Base-by-base conservation (phyloP, 305 asterid genomes). In the Coffea humblotiana region DNA sequence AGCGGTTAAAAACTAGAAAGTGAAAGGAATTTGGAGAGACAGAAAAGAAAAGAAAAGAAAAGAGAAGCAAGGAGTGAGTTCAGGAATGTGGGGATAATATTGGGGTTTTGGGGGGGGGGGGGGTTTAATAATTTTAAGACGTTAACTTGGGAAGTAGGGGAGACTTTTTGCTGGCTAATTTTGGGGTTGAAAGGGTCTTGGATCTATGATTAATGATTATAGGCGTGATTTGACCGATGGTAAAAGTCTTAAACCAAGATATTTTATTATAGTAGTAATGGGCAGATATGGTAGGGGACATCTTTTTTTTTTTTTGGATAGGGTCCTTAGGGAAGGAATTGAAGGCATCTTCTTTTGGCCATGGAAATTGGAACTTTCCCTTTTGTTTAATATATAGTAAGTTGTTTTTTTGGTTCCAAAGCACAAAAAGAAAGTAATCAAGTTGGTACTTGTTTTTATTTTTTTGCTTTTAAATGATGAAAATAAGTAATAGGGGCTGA, bases 1-100 rank as follows among this genome's bases (percentile, higher is more conserved):
- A 25, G 63, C 90, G 37, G 79, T 72, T 47, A 16, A 63, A 49
- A 76, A n/a, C 72, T 47, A 16, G 72, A 49, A 76, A n/a, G 67
- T 32, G 61, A 48, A 47, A 6, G 4, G 2, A 23, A 40, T 18
- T 1, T 51, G 60, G 25, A 9, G 25, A 9, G 16, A 72, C 37
- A 60, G 51, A 15, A 45, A 60, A 32, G 51, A 23, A 4, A 54
- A 60, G 71, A n/a, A 52, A 79, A 72, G 43, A 40, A 5, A 61
- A 47, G 68, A 75, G 69, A 19, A 47, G 52, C 1, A 32, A 32
- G 32, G 61, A 23, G 0, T 19, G 7, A 14, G 6, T 4, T 0
- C 10, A 63, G 37, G 4, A 68, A 19, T 21, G 43, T 37, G 43
- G 37, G 35, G 78, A 48, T 8, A n/a, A 37, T 37, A 3, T n/a